Evolutionary conservation across 208 protist genomes (phyloP).

Genomic region (Trypanosoma cruzi): DNA sequence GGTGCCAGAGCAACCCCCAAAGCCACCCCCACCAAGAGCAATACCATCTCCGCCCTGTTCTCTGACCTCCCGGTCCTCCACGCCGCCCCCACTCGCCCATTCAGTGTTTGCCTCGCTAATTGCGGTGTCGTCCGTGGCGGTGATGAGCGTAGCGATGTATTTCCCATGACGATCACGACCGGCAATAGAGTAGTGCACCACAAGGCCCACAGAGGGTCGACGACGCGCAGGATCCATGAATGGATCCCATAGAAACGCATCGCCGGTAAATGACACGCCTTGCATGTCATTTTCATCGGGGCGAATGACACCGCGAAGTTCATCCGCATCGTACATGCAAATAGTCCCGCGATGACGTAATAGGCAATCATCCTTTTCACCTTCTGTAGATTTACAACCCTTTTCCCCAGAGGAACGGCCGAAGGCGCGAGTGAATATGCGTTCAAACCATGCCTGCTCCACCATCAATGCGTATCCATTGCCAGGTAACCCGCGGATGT

Average conservation of each 20-base stretch:
- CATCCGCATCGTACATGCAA: slow-evolving; percentile 64
- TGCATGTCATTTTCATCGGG: slow-evolving; percentile 41
- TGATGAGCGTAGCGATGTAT: slow-evolving; percentile 77
- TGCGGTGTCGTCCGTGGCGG: slow-evolving; percentile 45
- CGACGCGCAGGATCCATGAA: slow-evolving; percentile 21
- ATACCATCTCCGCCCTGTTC: slow-evolving; percentile 21
- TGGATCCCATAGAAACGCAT: slow-evolving; percentile 63
- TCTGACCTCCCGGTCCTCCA: slow-evolving; percentile 19
- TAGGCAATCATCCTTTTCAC: slow-evolving; percentile 19
- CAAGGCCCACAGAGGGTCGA: slow-evolving; percentile 32
- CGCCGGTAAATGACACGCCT: slow-evolving; percentile 54
- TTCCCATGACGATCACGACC: slow-evolving; percentile 51
- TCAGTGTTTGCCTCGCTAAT: slow-evolving; percentile 47
- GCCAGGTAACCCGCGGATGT: slow-evolving; percentile 50
- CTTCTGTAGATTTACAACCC: not conserved
- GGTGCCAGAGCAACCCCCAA: not conserved
- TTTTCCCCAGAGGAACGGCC: slow-evolving; percentile 17
- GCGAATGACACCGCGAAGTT: slow-evolving; percentile 67
- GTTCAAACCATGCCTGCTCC: slow-evolving; percentile 78
- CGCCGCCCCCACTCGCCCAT: slow-evolving; percentile 25
- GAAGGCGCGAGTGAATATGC: slow-evolving; percentile 41
- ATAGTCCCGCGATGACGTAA: slow-evolving; percentile 61
- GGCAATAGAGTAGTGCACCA: slow-evolving; percentile 61
- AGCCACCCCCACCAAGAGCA: slow-evolving; percentile 3
- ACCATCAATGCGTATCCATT: slow-evolving; percentile 44